Evolutionary conservation across 495 filamentous ascomycete species (phyloP).

Genomic region (Penicillium desertorum): DNA sequence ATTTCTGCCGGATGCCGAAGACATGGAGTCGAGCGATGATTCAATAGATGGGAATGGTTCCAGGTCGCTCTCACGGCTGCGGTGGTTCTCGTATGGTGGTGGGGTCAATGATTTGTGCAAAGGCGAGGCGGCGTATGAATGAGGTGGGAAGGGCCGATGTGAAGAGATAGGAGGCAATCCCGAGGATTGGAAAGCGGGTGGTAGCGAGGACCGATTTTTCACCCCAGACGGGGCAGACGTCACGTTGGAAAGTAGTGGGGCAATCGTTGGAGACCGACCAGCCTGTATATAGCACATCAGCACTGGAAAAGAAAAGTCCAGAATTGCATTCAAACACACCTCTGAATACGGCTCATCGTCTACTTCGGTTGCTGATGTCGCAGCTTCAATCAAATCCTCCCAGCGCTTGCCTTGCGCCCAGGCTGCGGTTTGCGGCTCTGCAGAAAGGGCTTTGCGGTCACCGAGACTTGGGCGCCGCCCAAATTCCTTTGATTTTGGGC

Average conservation of each 20-base stretch:
- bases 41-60: constrained; percentile 88
- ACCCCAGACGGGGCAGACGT: constrained; percentile 39
- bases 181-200: constrained; percentile 55
- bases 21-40: constrained; percentile 58
- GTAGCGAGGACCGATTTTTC: constrained; percentile 73
- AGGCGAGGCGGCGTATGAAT: constrained; percentile 81
- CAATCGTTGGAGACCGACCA: constrained; percentile 65
- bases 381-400: constrained; percentile 92
- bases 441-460: constrained; percentile 79
- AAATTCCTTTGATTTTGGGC: constrained; percentile 70
- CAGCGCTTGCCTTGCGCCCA: constrained; percentile 81
- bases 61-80: constrained; percentile 53
- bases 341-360: constrained; percentile 80
- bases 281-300: constrained; percentile 31
- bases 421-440: constrained; percentile 69
- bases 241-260: constrained; percentile 43
- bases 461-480: constrained; percentile 65
- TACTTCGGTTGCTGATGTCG: constrained; percentile 80
- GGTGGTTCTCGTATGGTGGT: constrained; percentile 64
- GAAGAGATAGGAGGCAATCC: constrained; percentile 43
- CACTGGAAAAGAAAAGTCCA: neutral
- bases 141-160: constrained; percentile 56
- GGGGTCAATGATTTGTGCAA: constrained; percentile 82
- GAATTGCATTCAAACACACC: constrained; percentile 26
- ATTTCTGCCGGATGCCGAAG: constrained; percentile 54